Conservation (phyloP, 2,329 filamentous ascomycete species). For the Arthrobotrys entomopaga region DNA sequence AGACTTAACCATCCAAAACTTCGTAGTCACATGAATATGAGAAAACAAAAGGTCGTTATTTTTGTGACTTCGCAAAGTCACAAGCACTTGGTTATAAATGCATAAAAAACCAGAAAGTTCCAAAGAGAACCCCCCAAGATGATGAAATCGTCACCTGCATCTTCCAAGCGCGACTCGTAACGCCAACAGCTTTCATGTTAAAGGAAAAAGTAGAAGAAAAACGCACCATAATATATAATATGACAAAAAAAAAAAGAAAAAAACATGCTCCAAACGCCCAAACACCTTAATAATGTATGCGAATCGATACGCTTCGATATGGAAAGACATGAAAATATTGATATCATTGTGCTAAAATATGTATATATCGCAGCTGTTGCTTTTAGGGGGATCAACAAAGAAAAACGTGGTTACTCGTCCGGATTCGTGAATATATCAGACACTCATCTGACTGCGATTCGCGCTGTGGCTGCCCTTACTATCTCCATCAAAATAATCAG, state of each 20-base stretch:
- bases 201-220: neutral
- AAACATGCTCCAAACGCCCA: slow-evolving; percentile 8
- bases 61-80: too few relatives aligned
- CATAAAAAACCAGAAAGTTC: too few relatives aligned
- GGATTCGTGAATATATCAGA: slow-evolving; percentile 20
- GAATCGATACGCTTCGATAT: slow-evolving; percentile 7
- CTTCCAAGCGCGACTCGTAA: too few relatives aligned
- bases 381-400: neutral
- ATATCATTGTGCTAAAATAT: neutral
- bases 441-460: slow-evolving; percentile 42
- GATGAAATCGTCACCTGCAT: too few relatives aligned
- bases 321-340: slow-evolving; percentile 25
- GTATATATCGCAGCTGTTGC: slow-evolving; percentile 12
- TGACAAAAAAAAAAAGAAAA: slow-evolving; percentile 4
- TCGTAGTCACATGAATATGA: too few relatives aligned
- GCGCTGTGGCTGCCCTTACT: slow-evolving; percentile 35
- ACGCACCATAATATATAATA: neutral
- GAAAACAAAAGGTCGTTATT: too few relatives aligned
- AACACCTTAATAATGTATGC: slow-evolving; percentile 14
- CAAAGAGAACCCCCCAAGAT: too few relatives aligned
- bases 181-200: too few relatives aligned
- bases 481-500: slow-evolving; percentile 25
- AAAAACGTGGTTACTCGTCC: neutral
- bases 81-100: too few relatives aligned
- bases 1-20: too few relatives aligned